These are phyloP conservation scores for Sugiyamaella novakii DNA, from an alignment of 1,139 yeast species.

Conservation along the genomic window DNA sequence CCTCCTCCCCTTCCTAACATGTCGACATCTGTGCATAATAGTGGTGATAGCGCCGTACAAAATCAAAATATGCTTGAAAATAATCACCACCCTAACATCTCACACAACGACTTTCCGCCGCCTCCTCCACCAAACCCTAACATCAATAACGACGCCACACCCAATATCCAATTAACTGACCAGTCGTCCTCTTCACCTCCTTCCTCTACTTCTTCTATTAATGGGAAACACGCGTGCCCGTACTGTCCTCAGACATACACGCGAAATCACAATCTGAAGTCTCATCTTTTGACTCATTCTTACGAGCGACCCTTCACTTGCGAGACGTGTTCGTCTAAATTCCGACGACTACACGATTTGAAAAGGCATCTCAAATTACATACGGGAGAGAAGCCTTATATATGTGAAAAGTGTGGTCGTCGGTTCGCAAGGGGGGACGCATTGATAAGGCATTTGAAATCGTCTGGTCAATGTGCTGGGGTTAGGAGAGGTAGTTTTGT, in stretches of 20 bases:
- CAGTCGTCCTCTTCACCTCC: conserved; percentile 1
- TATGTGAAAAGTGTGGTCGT: conserved; percentile 63
- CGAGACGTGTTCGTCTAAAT: conserved; percentile 60
- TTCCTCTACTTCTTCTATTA: conserved; percentile 10
- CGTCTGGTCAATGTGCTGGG: conserved; percentile 39
- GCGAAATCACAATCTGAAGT: conserved; percentile 71
- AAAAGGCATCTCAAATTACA: conserved; percentile 76
- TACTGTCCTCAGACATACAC: conserved; percentile 64
- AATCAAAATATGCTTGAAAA: background rate
- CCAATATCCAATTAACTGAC: background rate
- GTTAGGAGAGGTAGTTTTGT: conserved; percentile 11
- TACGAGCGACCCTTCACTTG: conserved; percentile 69
- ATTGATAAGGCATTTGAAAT: conserved; percentile 61
- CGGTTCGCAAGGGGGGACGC: conserved; percentile 80
- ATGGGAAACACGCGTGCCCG: conserved; percentile 52
- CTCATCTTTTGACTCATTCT: conserved; percentile 72
- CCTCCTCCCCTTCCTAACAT: background rate
- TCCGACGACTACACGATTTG: conserved; percentile 74
- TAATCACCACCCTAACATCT: too few relatives aligned
- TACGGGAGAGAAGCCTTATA: conserved; percentile 72
- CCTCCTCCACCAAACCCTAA: conserved; percentile 13
- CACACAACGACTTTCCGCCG: too few relatives aligned
- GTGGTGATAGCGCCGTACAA: conserved; percentile 14
- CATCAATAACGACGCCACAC: background rate
- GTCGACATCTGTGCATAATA: conserved; percentile 12